phyloP scores from a whole-genome alignment of 768 basidiomycete species.

The Suillus cothurnatus region DNA sequence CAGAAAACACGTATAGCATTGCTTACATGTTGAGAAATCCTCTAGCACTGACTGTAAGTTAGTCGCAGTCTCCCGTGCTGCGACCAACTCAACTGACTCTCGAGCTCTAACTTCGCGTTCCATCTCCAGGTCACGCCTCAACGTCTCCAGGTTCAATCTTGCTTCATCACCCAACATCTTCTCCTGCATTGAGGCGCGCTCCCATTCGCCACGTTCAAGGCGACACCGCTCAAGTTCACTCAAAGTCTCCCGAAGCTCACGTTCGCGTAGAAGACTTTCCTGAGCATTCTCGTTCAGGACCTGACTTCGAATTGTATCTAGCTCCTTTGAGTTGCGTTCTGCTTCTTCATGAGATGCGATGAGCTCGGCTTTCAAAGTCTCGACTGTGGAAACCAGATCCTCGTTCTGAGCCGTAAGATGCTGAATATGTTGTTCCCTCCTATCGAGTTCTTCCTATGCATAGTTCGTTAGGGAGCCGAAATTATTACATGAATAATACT shows the following conservation, averaged over 20 bases:
- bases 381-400: constrained; percentile 67
- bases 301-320: constrained; percentile 65
- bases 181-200: constrained; percentile 61
- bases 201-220: constrained; percentile 80
- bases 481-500: background rate
- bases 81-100: constrained; percentile 58
- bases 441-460: constrained; percentile 94
- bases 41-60: constrained; percentile 93
- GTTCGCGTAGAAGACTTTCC: constrained; percentile 70
- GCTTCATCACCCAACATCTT: constrained; percentile 72
- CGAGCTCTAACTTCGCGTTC: constrained; percentile 61
- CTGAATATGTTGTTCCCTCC: constrained; percentile 82
- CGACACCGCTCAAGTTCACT: constrained; percentile 86
- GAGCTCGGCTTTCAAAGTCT: constrained; percentile 82
- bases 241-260: constrained; percentile 79
- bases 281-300: constrained; percentile 69
- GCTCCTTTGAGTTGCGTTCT: constrained; percentile 66
- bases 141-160: constrained; percentile 53
- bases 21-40: constrained; percentile 90
- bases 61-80: constrained; percentile 69
- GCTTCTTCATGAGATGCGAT: constrained; percentile 74
- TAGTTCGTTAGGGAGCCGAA: background rate
- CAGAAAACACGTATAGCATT: constrained; percentile 12
- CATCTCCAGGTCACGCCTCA: constrained; percentile 67
- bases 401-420: constrained; percentile 78